A percentile compares a stretch with the other conserved stretches of the same genome.
Conservation (phyloP, 441 rosid genomes). For the Arabidopsis lyrata region DNA sequence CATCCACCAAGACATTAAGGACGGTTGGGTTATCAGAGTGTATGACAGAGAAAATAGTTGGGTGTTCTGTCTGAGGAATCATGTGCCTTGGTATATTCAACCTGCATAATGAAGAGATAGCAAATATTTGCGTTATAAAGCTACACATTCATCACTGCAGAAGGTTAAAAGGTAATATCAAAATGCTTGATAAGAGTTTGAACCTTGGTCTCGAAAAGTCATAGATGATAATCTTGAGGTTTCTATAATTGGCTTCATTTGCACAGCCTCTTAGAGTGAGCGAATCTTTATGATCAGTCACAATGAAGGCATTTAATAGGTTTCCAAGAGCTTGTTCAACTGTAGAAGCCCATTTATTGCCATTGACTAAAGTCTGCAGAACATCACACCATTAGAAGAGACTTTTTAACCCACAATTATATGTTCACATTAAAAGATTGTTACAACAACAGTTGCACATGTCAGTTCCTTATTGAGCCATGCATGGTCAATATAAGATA, state of each 20-base stretch:
- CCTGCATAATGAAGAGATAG: slow-evolving; percentile 53
- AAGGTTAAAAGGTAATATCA: slow-evolving; percentile 30
- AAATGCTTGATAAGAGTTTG: slow-evolving; percentile 28
- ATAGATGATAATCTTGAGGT: slow-evolving; percentile 82
- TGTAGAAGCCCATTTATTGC: slow-evolving; percentile 89
- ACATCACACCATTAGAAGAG: slow-evolving; percentile 30
- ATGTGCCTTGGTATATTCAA: slow-evolving; percentile 74
- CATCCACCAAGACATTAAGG: slow-evolving; percentile 89
- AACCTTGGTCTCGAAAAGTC: slow-evolving; percentile 95
- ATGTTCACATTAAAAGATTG: slow-evolving; percentile 16
- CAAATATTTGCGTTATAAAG: slow-evolving; percentile 20
- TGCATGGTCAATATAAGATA: slow-evolving; percentile 3
- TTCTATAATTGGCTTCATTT: slow-evolving; percentile 67
- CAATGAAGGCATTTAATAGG: slow-evolving; percentile 94
- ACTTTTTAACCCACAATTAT: slow-evolving; percentile 4
- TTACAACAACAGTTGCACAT: not conserved
- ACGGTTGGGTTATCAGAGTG: slow-evolving; percentile 79
- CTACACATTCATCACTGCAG: slow-evolving; percentile 21
- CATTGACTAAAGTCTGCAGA: slow-evolving; percentile 76
- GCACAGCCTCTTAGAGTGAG: slow-evolving; percentile 80
- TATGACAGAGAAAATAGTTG: slow-evolving; percentile 81
- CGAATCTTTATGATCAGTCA: slow-evolving; percentile 83
- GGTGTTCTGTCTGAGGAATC: slow-evolving; percentile 91
- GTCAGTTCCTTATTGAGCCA: slow-evolving; percentile 19
- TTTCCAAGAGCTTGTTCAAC: slow-evolving; percentile 93